Percentiles rank a stretch among this genome's conserved stretches.
phyloP scores from a whole-genome alignment of 495 filamentous ascomycete genomes.

The Viridothelium virens region DNA sequence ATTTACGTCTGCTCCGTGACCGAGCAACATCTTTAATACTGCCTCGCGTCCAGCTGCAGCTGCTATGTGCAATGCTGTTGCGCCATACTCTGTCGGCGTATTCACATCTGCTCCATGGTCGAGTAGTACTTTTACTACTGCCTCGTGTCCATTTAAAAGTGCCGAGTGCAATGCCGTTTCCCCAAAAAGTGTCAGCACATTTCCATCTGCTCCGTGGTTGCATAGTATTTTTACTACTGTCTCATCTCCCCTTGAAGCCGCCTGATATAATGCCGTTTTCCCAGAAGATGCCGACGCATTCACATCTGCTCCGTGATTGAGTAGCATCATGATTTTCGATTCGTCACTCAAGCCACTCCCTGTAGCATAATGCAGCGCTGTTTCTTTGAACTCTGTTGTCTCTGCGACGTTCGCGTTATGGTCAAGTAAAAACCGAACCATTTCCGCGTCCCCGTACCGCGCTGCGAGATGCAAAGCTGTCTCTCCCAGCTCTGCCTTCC shows the following conservation, averaged over 20 bases:
- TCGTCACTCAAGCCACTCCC: too few species aligned
- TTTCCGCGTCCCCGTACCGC: too few species aligned
- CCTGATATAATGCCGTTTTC: neutral
- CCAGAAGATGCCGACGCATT: too few species aligned
- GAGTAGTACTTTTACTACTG: neutral
- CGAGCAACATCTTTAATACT: neutral
- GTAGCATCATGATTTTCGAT: neutral
- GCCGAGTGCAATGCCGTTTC: neutral
- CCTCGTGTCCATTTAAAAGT: neutral
- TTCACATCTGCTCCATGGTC: neutral
- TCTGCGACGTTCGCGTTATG: too few species aligned
- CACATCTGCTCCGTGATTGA: too few species aligned
- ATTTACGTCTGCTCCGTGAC: neutral
- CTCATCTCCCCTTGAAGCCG: neutral
- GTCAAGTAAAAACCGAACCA: too few species aligned
- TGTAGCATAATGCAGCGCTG: too few species aligned
- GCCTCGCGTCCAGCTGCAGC: neutral
- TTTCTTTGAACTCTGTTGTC: too few species aligned
- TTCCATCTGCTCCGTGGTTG: neutral
- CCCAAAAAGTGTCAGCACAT: neutral
- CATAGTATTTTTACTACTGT: neutral
- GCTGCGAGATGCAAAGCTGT: too few species aligned
- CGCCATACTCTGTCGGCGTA: neutral
- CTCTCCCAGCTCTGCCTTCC: too few species aligned
- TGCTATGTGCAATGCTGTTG: neutral